Evolutionary conservation across 192 early-diverging fungal genomes (phyloP), one percentile per base, ranked within the genome.

Genomic region (Backusella mclennaniae): DNA sequence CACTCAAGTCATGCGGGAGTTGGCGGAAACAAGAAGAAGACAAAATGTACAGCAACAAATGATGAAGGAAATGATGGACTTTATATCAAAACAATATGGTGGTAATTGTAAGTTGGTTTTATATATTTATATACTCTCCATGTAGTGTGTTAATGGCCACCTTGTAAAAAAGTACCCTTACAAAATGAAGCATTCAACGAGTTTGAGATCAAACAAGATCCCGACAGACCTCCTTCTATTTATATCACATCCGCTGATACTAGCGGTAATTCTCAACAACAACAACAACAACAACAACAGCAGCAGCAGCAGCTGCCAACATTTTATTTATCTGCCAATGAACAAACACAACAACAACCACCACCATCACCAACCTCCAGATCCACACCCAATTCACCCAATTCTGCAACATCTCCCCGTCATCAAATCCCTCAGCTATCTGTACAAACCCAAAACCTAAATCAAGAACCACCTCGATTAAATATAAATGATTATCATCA

Each of bases 11-110:
- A 83, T 88, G 11, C 84, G 91, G 26, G 93, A 95, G 78, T 82
- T 96, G 72, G 79, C 85, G 21, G 92, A 95, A 71, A 91, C 89
- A 0, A 90, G 89, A 67, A 86, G 88, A 74, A 92, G 89, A 76
- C 92, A 93, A 77, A 77, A 76, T 2, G 75, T 86, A 29, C 94
- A 95, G 68, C 89, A 94, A 80, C 83, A 81, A 63, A 76, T 90
- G 56, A 85, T 94, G 53, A 89, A 89, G 76, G 85, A 84, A 59
- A 83, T 95, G 82, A 89, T 94, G 74, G 84, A 88, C 8, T 86
- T 85, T 75, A 85, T 94, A 67, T 77, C 81, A 39, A 76, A 77
- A 74, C 77, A 82, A 29, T 74, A 81, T 36, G 86, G 86, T 5
- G 78, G 73, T 36, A 56, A 73, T 56, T 8, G 56, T 72, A 67